Conservation (phyloP, 495 filamentous ascomycete species). For the Clohesyomyces aquaticus region DNA sequence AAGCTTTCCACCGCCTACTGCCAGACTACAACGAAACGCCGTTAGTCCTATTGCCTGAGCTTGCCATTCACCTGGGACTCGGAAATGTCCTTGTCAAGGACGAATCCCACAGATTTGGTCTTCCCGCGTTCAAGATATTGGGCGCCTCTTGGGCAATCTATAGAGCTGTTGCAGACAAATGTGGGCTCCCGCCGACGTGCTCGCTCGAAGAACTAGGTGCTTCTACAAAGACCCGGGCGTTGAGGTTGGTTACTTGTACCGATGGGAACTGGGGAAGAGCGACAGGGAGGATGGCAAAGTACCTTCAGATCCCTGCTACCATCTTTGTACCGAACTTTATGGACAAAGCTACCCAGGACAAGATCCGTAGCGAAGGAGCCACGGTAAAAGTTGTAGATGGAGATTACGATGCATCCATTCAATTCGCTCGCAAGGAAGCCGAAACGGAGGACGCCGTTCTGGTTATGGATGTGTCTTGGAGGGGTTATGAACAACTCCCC, state of each 20-base stretch:
- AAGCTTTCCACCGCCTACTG: constrained; percentile 43
- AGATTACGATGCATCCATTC: constrained; percentile 64
- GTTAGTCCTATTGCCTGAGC: constrained; percentile 54
- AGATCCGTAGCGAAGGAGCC: constrained; percentile 64
- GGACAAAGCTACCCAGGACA: constrained; percentile 53
- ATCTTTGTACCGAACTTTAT: constrained; percentile 64
- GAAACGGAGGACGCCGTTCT: constrained; percentile 52
- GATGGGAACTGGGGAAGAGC: constrained; percentile 77
- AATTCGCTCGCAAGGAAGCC: constrained; percentile 49
- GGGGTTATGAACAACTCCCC: constrained; percentile 65
- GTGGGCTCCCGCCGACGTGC: constrained; percentile 48
- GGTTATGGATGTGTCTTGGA: constrained; percentile 67
- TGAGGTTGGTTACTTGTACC: constrained; percentile 59
- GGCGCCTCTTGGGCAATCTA: constrained; percentile 75
- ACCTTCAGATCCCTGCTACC: constrained; percentile 54
- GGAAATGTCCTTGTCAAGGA: constrained; percentile 54
- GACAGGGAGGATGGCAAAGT: constrained; percentile 64
- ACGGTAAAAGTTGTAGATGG: constrained; percentile 56
- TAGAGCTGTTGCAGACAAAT: constrained; percentile 54
- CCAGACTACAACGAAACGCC: constrained; percentile 45
- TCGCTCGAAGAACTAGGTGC: constrained; percentile 49
- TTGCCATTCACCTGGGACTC: constrained; percentile 62
- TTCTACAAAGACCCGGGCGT: constrained; percentile 42
- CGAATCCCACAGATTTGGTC: constrained; percentile 50
- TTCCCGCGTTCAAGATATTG: constrained; percentile 77